A percentile compares a stretch with the other conserved stretches of the same genome.
Evolutionary conservation across 805 yeast genomes (phyloP).

Genomic region (Tetrapisispora fleetii): DNA sequence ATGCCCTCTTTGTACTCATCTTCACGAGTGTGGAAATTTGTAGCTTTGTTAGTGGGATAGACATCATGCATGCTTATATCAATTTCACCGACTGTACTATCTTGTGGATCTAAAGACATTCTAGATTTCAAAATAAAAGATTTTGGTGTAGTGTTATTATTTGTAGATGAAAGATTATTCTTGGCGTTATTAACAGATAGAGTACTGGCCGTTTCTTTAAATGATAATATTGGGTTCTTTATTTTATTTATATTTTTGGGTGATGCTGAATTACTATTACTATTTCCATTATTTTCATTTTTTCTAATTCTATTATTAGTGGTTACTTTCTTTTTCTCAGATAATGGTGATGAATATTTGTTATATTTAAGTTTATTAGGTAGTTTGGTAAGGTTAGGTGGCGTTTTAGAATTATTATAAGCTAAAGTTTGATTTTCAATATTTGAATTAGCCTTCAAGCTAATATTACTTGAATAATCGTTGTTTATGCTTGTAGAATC

Average conservation of each 20-base stretch:
- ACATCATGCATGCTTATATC: constrained; percentile 20
- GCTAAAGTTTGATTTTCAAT: not conserved
- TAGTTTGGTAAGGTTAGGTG: not conserved
- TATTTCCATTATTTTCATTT: not conserved
- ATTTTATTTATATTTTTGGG: constrained; percentile 4
- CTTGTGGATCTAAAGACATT: constrained; percentile 5
- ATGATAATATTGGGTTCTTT: constrained; percentile 1
- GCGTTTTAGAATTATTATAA: not conserved
- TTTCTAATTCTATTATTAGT: not conserved
- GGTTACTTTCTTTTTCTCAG: not conserved
- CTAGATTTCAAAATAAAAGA: not conserved
- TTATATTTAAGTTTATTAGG: not conserved
- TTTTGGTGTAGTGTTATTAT: not conserved
- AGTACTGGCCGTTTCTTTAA: not conserved
- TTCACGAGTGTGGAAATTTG: not conserved
- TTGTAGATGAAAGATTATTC: not conserved
- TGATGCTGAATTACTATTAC: constrained; percentile 3
- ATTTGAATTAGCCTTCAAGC: not conserved
- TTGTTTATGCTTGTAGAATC: not conserved
- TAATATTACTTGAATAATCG: not conserved
- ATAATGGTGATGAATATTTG: constrained; percentile 1
- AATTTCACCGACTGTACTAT: constrained; percentile 7
- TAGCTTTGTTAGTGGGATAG: constrained; percentile 1
- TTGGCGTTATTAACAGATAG: not conserved
- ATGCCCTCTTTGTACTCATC: not conserved